A percentile compares a stretch with the other conserved stretches of the same genome.
These are phyloP conservation scores for Heterobasidion parviporum DNA, from an alignment of 1,284 basidiomycete genomes.

Conservation along the genomic window DNA sequence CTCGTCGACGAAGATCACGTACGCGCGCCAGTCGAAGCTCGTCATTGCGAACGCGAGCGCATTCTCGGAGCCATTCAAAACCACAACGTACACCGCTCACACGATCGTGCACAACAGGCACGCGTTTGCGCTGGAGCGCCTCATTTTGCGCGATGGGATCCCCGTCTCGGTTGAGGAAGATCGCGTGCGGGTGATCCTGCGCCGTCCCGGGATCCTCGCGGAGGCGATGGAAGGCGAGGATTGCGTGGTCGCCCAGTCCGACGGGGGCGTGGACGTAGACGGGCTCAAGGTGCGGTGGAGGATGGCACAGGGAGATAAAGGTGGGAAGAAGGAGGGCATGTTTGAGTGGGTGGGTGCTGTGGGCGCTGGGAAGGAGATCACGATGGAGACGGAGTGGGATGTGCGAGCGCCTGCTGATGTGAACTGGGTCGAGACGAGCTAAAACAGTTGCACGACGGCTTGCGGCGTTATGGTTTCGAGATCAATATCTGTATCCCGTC, in stretches of 20 bases:
- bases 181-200: conserved; percentile 36
- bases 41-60: conserved; percentile 25
- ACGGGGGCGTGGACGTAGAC: not conserved
- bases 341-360: conserved; percentile 21
- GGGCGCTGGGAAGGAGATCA: conserved; percentile 22
- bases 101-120: conserved; percentile 42
- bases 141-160: conserved; percentile 41
- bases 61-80: conserved; percentile 35
- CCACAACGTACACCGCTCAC: conserved; percentile 33
- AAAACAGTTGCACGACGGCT: too few species aligned
- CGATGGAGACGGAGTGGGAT: conserved; percentile 41
- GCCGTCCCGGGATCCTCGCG: conserved; percentile 38
- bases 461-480: too few species aligned
- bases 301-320: conserved; percentile 12
- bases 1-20: conserved; percentile 37
- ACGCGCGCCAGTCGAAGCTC: conserved; percentile 30
- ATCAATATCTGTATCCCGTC: too few species aligned
- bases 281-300: conserved; percentile 15
- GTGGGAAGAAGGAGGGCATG: conserved; percentile 20
- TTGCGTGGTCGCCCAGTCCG: conserved; percentile 18
- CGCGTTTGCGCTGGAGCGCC: conserved; percentile 29
- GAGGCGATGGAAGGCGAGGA: conserved; percentile 31
- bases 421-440: conserved; percentile 11
- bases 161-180: conserved; percentile 31
- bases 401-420: conserved; percentile 35